phyloP scores from a whole-genome alignment of 2,329 filamentous ascomycete species.

The Graphilbum sp. region DNA sequence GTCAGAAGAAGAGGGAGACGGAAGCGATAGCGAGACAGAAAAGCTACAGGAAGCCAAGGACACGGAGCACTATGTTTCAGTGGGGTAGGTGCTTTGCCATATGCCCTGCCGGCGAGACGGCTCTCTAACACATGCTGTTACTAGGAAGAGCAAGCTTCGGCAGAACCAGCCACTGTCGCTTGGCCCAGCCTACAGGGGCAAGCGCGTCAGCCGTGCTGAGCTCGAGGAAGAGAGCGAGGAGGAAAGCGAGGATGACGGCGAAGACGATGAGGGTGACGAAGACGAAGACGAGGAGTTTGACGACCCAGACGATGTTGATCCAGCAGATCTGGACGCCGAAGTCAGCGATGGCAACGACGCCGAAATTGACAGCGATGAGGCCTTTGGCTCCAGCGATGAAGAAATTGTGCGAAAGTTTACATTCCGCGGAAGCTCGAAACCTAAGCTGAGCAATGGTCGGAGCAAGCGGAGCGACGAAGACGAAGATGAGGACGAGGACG shows the following conservation, averaged over 20 bases:
- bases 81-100: conserved; percentile 35
- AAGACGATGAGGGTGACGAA: conserved; percentile 26
- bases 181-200: conserved; percentile 67
- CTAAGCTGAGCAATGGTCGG: conserved; percentile 23
- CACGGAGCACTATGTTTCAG: conserved; percentile 72
- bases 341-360: conserved; percentile 30
- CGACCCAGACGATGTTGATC: conserved; percentile 38
- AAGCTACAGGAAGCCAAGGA: conserved; percentile 31
- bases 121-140: neutral
- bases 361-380: conserved; percentile 49
- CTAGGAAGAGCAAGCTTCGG: conserved; percentile 66
- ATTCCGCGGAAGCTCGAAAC: conserved; percentile 42
- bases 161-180: conserved; percentile 52
- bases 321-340: conserved; percentile 29
- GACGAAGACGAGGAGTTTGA: conserved; percentile 24
- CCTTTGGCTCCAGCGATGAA: conserved; percentile 71
- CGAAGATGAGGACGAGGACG: conserved; percentile 16
- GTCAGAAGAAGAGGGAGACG: conserved; percentile 37
- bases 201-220: conserved; percentile 54
- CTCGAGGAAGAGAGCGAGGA: conserved; percentile 41
- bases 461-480: conserved; percentile 14
- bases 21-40: conserved; percentile 30
- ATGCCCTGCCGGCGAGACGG: conserved; percentile 1
- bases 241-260: conserved; percentile 28
- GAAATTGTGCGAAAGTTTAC: conserved; percentile 63